Evolutionary conservation across 345 rosid genomes (phyloP), one percentile per base, ranked within the genome.

Genomic region (Arabis hirsuta): DNA sequence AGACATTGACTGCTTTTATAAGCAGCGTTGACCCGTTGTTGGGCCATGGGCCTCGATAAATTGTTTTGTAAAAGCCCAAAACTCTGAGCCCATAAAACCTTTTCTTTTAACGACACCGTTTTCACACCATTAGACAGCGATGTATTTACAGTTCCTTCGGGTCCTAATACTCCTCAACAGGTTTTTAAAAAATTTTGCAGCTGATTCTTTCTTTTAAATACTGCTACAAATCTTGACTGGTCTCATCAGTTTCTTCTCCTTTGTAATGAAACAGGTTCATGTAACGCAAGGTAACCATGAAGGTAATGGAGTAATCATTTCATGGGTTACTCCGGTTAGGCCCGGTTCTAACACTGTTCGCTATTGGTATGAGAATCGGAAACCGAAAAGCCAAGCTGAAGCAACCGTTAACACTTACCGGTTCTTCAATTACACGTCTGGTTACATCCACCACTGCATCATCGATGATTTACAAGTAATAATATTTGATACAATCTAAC

Each of bases 141-240:
- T 76, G 97, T 93, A 65, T 93, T 90, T 65, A 46, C 29, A 47
- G 74, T 88, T 44, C 92, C 96, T 73, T 82, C 90, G 19, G 92
- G 97, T 32, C 90, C 87, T 63, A 90, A 93, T 32, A 81, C 97
- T 69, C 94, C 92, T 9, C 96, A 90, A 69, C 97, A 93, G 86
- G 59, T 36, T 8, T 1, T 36, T 8, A 2, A 9, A 1, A 36
- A 36, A 9, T 9, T 36, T 16, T 16, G 10, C 0, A 36, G 3
- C 41, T 8, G 41, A 8, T 36, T 36, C 41, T 36, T 36, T 36
- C 41, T 36, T 36, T 36, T 36, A 6, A 34, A 6, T 34, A 34
- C 38, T 34, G 2, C 41, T 9, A 36, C 41, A 36, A 36, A 9
- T 36, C 2, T 36, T 36, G 11, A 8, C 41, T 36, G 10, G 41